phyloP scores from a whole-genome alignment of 75 land plant genomes.

The Cunninghamia lanceolata region DNA sequence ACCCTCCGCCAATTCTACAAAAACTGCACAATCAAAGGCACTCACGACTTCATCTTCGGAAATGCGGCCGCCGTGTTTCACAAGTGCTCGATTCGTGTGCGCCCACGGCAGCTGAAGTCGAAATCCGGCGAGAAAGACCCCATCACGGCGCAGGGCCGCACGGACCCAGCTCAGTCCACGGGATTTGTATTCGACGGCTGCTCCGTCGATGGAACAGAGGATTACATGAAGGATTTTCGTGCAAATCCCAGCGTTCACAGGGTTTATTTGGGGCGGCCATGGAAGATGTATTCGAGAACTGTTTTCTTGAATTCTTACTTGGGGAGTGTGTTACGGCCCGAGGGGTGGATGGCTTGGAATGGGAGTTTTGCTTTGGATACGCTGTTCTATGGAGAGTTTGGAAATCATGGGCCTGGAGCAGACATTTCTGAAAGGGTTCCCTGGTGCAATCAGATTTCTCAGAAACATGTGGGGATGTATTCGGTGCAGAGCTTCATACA shows the following conservation, averaged over 20 bases:
- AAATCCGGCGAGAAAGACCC: slow-evolving; percentile 27
- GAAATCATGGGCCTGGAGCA: slow-evolving; percentile 50
- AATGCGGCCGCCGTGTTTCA: slow-evolving; percentile 68
- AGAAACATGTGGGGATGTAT: slow-evolving; percentile 26
- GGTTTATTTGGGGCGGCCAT: slow-evolving; percentile 61
- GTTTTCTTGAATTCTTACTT: slow-evolving; percentile 39
- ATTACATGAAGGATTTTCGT: slow-evolving; percentile 29
- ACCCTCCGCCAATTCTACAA: slow-evolving; percentile 21
- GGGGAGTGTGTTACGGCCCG: slow-evolving; percentile 42
- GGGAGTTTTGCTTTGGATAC: slow-evolving; percentile 64
- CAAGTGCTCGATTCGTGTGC: slow-evolving; percentile 30
- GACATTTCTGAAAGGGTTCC: slow-evolving; percentile 27
- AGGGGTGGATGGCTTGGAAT: slow-evolving; percentile 72
- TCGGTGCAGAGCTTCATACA: slow-evolving; percentile 48
- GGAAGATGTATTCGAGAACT: slow-evolving; percentile 68
- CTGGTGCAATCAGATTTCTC: slow-evolving; percentile 54
- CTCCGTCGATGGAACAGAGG: slow-evolving; percentile 37
- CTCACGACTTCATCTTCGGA: slow-evolving; percentile 48
- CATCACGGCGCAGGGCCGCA: slow-evolving; percentile 57
- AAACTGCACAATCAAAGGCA: slow-evolving; percentile 17
- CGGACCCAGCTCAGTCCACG: slow-evolving; percentile 55
- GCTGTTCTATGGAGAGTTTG: slow-evolving; percentile 58
- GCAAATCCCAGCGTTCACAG: slow-evolving; percentile 22
- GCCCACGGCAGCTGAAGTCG: slow-evolving; percentile 20
- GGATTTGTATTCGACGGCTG: slow-evolving; percentile 56